Conservation (phyloP, 305 asterid species). For the Solanum aculeatissimum region DNA sequence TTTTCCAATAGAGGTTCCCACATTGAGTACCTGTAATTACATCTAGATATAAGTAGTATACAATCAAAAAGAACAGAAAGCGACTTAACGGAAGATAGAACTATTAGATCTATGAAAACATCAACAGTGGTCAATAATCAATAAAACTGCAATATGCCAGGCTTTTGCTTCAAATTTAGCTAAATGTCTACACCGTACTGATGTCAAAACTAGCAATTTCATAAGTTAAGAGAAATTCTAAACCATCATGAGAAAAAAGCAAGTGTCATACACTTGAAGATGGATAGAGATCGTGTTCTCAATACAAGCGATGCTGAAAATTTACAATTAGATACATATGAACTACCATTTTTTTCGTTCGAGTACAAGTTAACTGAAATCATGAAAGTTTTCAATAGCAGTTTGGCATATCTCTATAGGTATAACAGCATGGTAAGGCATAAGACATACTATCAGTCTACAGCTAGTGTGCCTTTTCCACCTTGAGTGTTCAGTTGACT, state of each 20-base stretch:
- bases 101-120: background rate
- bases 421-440: background rate
- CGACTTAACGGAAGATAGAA: background rate
- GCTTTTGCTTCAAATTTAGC: background rate
- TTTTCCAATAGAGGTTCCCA: conserved; percentile 89
- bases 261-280: background rate
- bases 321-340: background rate
- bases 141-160: background rate
- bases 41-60: background rate
- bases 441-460: background rate
- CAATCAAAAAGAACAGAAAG: background rate
- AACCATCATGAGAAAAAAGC: background rate
- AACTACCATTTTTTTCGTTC: background rate
- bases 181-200: background rate
- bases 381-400: background rate
- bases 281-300: background rate
- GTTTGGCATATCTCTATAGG: background rate
- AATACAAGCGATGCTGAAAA: background rate
- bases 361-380: background rate
- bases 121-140: background rate
- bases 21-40: conserved; percentile 54
- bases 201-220: background rate
- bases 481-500: background rate
- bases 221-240: background rate
- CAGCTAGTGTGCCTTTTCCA: background rate